phyloP scores from a whole-genome alignment of 192 early-diverging fungal species.

The Physocladia obscura region DNA sequence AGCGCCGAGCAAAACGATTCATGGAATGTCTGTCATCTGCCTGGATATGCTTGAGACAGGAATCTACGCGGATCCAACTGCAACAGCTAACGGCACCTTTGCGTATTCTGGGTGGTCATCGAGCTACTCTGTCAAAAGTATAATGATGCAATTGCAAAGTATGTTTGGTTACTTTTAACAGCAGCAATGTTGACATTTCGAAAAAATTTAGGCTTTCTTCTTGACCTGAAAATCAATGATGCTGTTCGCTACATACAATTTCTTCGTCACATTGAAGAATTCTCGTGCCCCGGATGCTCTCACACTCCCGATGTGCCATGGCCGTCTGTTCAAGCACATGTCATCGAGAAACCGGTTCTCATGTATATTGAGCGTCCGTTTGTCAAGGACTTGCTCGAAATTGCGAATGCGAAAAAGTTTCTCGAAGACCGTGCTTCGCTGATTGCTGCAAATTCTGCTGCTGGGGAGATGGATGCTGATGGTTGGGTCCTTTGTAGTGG shows the following conservation, averaged over 20 bases:
- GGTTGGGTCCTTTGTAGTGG: not conserved
- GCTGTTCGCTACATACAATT: not conserved
- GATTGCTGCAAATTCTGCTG: not conserved
- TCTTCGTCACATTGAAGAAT: not conserved
- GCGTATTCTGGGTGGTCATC: slow-evolving; percentile 17
- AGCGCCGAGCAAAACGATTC: not conserved
- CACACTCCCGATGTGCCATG: slow-evolving; percentile 4
- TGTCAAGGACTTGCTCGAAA: slow-evolving; percentile 20
- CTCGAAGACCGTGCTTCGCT: not conserved
- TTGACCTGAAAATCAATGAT: not conserved
- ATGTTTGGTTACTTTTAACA: no score
- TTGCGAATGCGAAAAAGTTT: slow-evolving; percentile 9
- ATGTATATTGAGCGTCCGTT: slow-evolving; percentile 21
- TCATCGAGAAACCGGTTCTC: not conserved
- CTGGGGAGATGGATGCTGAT: not conserved
- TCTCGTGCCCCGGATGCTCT: not conserved
- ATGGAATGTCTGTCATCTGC: not conserved
- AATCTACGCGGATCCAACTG: slow-evolving; percentile 13
- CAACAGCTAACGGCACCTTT: not conserved
- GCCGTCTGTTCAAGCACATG: not conserved
- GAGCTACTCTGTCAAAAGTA: slow-evolving; percentile 9
- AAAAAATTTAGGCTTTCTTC: slow-evolving; percentile 17
- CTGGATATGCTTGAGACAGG: slow-evolving; percentile 26
- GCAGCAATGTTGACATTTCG: no score
- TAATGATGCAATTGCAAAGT: slow-evolving; percentile 26